Evolutionary conservation across 345 rosid species (phyloP).

Genomic region (Populus tremula): DNA sequence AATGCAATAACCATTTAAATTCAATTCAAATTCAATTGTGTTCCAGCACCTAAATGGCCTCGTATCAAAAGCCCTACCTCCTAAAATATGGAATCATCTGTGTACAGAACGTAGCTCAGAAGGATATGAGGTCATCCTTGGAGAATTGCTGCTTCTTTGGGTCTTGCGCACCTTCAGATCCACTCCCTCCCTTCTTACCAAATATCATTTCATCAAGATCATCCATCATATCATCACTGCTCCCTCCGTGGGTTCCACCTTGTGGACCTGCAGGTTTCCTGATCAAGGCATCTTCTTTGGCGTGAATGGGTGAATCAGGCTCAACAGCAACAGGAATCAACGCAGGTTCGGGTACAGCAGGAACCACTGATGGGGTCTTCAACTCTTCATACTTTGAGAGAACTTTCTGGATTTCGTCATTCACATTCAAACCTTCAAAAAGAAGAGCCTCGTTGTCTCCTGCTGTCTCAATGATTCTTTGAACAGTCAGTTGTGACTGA

Average conservation of each 20-base stretch:
- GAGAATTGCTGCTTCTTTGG: conserved; percentile 57
- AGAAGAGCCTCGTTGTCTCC: conserved; percentile 83
- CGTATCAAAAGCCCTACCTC: not conserved
- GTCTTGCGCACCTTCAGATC: conserved; percentile 53
- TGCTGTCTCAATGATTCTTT: conserved; percentile 71
- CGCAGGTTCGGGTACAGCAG: conserved; percentile 63
- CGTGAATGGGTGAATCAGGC: conserved; percentile 56
- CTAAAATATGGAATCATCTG: not conserved
- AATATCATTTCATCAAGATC: conserved; percentile 97
- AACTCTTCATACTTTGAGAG: conserved; percentile 68
- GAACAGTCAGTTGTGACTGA: conserved; percentile 56
- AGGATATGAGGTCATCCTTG: conserved; percentile 73
- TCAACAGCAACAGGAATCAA: conserved; percentile 86
- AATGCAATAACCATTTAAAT: conserved; percentile 4
- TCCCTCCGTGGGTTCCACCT: conserved; percentile 51
- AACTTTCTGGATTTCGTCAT: conserved; percentile 81
- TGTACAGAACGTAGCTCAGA: conserved; percentile 36
- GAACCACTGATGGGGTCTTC: conserved; percentile 47
- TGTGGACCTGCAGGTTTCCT: conserved; percentile 70
- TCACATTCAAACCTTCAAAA: conserved; percentile 89
- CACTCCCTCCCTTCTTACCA: conserved; percentile 65
- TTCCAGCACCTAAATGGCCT: conserved; percentile 2
- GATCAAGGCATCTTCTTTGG: conserved; percentile 62
- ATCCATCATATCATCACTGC: conserved; percentile 85
- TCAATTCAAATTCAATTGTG: not conserved